Evolutionary conservation across 768 basidiomycete genomes (phyloP).

Genomic region (Lentinula guzmanii): DNA sequence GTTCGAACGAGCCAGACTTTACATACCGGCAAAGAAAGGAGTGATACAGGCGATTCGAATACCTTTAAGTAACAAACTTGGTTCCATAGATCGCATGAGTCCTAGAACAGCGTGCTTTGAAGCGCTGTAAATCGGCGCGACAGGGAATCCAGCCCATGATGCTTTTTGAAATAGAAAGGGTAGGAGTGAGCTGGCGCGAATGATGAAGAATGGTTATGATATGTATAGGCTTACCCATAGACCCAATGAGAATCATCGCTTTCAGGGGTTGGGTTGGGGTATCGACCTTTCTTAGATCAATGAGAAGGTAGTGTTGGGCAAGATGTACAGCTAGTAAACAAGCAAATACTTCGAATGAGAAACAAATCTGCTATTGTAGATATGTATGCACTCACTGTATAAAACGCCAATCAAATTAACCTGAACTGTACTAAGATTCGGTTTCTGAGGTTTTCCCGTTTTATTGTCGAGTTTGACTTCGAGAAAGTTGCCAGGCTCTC

Average conservation of each 20-base stretch:
- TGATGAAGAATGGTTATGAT: background rate
- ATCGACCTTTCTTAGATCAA: background rate
- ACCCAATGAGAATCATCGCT: constrained; percentile 24
- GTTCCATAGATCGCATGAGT: constrained; percentile 19
- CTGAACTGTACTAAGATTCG: too few relatives aligned
- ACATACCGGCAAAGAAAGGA: constrained; percentile 23
- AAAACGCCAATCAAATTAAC: too few relatives aligned
- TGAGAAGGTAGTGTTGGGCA: constrained; percentile 6
- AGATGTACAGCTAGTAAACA: constrained; percentile 2
- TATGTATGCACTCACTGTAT: too few relatives aligned
- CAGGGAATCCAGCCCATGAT: constrained; percentile 20
- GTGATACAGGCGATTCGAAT: constrained; percentile 21
- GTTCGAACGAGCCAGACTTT: background rate
- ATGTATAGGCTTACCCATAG: constrained; percentile 19
- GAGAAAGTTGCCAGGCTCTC: constrained; percentile 7
- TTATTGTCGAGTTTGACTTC: background rate
- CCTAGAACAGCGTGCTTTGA: constrained; percentile 26
- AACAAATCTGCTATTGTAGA: too few relatives aligned
- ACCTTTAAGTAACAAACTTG: constrained; percentile 8
- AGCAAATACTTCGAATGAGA: too few relatives aligned
- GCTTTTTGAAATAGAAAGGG: constrained; percentile 9
- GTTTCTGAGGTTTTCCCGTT: too few relatives aligned
- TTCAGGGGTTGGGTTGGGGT: constrained; percentile 11
- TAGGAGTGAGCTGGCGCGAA: background rate
- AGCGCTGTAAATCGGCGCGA: constrained; percentile 19